These are phyloP conservation scores for Sugiyamaella floridensis DNA, from an alignment of 805 yeast species.

Conservation along the genomic window DNA sequence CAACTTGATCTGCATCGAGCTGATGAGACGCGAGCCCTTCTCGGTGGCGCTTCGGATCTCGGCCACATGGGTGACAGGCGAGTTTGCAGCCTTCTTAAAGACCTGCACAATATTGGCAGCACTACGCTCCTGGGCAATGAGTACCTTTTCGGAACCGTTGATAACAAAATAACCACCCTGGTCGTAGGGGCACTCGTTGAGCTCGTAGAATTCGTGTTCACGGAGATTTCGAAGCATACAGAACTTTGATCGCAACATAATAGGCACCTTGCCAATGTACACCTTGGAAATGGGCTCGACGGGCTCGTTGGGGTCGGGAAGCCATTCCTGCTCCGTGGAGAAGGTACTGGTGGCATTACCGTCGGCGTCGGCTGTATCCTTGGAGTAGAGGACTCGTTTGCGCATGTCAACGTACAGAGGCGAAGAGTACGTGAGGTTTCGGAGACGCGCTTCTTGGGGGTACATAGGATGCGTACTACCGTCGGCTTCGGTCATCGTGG, in stretches of 20 bases:
- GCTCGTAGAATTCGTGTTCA: conserved; percentile 88
- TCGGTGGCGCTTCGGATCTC: conserved; percentile 96
- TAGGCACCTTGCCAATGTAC: conserved; percentile 93
- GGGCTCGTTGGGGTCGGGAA: conserved; percentile 48
- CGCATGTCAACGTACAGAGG: conserved; percentile 95
- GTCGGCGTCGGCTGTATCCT: conserved; percentile 48
- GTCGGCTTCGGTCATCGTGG: conserved; percentile 98
- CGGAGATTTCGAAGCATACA: conserved; percentile 86
- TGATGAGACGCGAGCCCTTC: conserved; percentile 91
- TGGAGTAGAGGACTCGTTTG: conserved; percentile 77
- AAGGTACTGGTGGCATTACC: conserved; percentile 33
- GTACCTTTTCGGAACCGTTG: conserved; percentile 96
- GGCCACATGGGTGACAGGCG: conserved; percentile 92
- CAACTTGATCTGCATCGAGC: conserved; percentile 89
- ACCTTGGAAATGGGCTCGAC: conserved; percentile 75
- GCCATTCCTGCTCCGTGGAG: conserved; percentile 38
- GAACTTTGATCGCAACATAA: conserved; percentile 94
- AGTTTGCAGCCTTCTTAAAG: conserved; percentile 93
- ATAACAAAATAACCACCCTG: conserved; percentile 99
- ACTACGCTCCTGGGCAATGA: conserved; percentile 97
- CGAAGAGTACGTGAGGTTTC: conserved; percentile 93
- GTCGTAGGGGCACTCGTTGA: conserved; percentile 98
- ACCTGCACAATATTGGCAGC: conserved; percentile 99
- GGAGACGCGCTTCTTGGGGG: conserved; percentile 95
- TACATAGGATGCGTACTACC: conserved; percentile 99